Base-by-base conservation (phyloP, 2,329 filamentous ascomycete genomes). In the Aspergillus sp. region DNA sequence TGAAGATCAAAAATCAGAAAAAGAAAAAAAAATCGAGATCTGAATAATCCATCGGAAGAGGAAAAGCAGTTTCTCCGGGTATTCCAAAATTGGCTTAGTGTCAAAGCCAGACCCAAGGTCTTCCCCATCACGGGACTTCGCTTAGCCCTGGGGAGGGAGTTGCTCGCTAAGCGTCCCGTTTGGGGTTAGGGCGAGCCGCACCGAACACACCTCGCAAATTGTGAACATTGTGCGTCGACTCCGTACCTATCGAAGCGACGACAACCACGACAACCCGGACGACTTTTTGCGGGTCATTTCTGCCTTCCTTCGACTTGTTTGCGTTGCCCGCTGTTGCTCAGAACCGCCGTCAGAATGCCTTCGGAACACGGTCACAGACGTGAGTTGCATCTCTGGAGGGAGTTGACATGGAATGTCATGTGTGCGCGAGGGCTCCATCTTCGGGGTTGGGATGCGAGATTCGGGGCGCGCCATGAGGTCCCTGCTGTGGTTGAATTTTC, bases 331-430 rank as follows among this genome's bases (percentile, higher is more conserved):
- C 63, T 67, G 67, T 65, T 64, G 65, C 67, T 71, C 70, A 72
- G 71, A 66, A 69, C 65, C 64, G 67, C 74, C 78, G 78, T 79
- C 86, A 91, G 84, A 78, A 94, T 94, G 89, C 84, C 87, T 88
- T 87, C 88, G 74, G 88, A 90, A 85, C 82, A 87, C 75, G 88
- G 88, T 80, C 88, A 92, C 86, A 85, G 89, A 88, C 82, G 89
- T 93, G 80, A 89, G 89, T 89, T 24, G 53, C 53, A 54, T 64
- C 60, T 59, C 44, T 42, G 35, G 47, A 47, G 38, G 46, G 22
- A 17, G 22, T 16, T 19, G 14, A 38, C 47, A 41, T 57, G 54
- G 46, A 51, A 60, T 56, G 58, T 59, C 50, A 54, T 51, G 49
- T 49, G 42, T 49, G 52, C 51, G 52, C 50, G 41, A 40, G 22